Evolutionary conservation across 2,329 filamentous ascomycete species (phyloP).

Genomic region (Microascus cirrosus): DNA sequence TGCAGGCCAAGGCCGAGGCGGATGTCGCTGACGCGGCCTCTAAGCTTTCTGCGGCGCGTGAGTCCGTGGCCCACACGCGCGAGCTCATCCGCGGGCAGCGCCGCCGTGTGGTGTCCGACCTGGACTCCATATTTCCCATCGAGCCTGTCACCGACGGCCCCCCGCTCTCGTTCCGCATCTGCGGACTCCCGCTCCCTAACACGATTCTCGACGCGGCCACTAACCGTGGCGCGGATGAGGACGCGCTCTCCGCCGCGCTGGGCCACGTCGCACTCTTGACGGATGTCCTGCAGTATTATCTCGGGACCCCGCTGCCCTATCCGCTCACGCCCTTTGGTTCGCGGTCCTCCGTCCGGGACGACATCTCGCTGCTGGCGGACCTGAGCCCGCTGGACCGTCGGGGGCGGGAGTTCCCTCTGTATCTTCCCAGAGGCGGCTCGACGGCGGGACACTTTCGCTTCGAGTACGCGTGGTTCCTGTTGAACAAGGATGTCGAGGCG

Average conservation of each 20-base stretch:
- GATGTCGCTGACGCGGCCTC: slow-evolving; percentile 37
- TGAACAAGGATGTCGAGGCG: slow-evolving; percentile 87
- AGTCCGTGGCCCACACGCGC: slow-evolving; percentile 42
- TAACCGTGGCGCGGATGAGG: slow-evolving; percentile 42
- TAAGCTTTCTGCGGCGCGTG: slow-evolving; percentile 44
- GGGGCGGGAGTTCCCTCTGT: slow-evolving; percentile 70
- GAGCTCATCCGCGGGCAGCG: slow-evolving; percentile 75
- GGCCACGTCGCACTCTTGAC: slow-evolving; percentile 70
- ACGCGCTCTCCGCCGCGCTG: slow-evolving; percentile 67
- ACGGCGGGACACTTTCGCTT: slow-evolving; percentile 72
- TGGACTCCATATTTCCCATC: slow-evolving; percentile 72
- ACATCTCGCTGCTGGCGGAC: slow-evolving; percentile 48
- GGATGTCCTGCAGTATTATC: slow-evolving; percentile 69
- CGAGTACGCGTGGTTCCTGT: slow-evolving; percentile 90
- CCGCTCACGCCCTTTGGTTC: slow-evolving; percentile 63
- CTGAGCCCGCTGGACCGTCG: slow-evolving; percentile 23
- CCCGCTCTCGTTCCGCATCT: slow-evolving; percentile 74
- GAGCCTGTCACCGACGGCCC: slow-evolving; percentile 43
- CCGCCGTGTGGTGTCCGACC: slow-evolving; percentile 75
- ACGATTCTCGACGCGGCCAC: slow-evolving; percentile 53
- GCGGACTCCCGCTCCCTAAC: slow-evolving; percentile 68
- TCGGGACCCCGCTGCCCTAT: slow-evolving; percentile 70
- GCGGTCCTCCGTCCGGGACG: slow-evolving; percentile 63
- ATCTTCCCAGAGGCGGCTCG: slow-evolving; percentile 50
- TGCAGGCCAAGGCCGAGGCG: slow-evolving; percentile 45